Evolutionary conservation across 208 protist species (phyloP).

Genomic region (Angomonas desouzai): DNA sequence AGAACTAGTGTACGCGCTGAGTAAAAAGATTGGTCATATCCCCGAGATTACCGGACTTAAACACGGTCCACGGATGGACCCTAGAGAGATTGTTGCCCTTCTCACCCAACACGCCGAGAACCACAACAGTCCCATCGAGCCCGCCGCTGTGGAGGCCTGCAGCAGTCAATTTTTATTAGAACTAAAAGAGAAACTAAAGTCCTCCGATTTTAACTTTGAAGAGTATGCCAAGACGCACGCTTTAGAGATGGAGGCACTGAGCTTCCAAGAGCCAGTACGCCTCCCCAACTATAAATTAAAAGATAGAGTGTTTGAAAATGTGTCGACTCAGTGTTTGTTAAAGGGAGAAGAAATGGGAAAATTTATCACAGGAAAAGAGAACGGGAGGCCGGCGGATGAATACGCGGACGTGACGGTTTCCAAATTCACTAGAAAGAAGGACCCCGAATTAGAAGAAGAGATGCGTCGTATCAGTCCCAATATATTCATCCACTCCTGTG

Average conservation of each 20-base stretch:
- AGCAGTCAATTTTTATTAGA: slow-evolving; percentile 59
- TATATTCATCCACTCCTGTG: slow-evolving; percentile 50
- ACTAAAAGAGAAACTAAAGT: slow-evolving; percentile 28
- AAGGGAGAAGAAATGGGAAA: slow-evolving; percentile 14
- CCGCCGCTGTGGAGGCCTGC: slow-evolving; percentile 25
- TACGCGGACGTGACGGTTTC: slow-evolving; percentile 58
- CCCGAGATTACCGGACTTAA: slow-evolving; percentile 48
- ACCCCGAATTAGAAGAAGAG: slow-evolving; percentile 66
- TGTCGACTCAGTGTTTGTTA: slow-evolving; percentile 1
- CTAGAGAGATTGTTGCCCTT: slow-evolving; percentile 39
- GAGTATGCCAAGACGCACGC: slow-evolving; percentile 49
- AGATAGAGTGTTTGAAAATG: slow-evolving; percentile 44
- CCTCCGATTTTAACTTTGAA: slow-evolving; percentile 43
- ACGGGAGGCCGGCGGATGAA: slow-evolving; percentile 35
- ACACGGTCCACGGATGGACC: slow-evolving; percentile 63
- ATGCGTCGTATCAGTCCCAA: slow-evolving; percentile 60
- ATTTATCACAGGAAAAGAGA: not conserved
- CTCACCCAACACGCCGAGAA: slow-evolving; percentile 38
- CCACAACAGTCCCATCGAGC: slow-evolving; percentile 6
- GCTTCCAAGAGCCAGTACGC: slow-evolving; percentile 55
- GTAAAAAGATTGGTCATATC: slow-evolving; percentile 31
- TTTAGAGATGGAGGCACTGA: slow-evolving; percentile 62
- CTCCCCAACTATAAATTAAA: slow-evolving; percentile 36
- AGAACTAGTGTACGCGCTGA: slow-evolving; percentile 7
- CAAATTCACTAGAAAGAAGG: slow-evolving; percentile 44